Evolutionary conservation across 345 rosid genomes (phyloP), one percentile per base, ranked within the genome.

Genomic region (Lepidium sativum): DNA sequence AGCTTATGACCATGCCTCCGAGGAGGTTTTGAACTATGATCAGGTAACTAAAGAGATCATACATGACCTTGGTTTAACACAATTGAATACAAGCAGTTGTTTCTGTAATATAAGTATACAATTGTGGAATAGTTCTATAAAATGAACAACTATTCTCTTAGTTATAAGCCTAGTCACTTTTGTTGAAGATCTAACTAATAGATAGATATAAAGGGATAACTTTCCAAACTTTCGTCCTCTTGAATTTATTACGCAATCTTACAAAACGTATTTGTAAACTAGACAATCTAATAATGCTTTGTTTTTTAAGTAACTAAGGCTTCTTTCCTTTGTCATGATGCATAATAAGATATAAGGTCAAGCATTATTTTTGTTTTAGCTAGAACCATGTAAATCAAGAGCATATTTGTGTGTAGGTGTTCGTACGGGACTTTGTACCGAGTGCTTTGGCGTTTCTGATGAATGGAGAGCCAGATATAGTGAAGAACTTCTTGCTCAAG

Each of bases 11-110:
- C 91, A 86, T 80, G 91, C 91, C 63, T 83, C 97, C 0, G 95
- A 89, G 71, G 96, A 89, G 68, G 91, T 85, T 52, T 73, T 89
- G 78, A 89, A 89, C 76, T 89, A 89, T 54, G 97, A 89, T 78
- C 97, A 89, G 97, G 97, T 89, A 70, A 39, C 2, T 14, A 69
- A 3, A 50, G 44, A 55, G 7, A 18, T 42, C 0, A 2, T 20
- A 51, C 18, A 3, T 3, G 33, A 23, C 49, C 12, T 6, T 3
- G 6, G 2, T 5, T 14, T 2, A 34, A 17, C 8, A 11, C n/a
- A 49, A 12, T 32, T 5, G 29, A 27, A 63, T 27, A 27, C 5
- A 55, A 7, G 17, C 1, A 10, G 25, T 18, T 45, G 50, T 45
- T 45, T 45, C n/a, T 9, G 6, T 25, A 0, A 10, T 9, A 44